Conservation (phyloP, 78 protist genomes). For the Anaeramoeba flamelloides region DNA sequence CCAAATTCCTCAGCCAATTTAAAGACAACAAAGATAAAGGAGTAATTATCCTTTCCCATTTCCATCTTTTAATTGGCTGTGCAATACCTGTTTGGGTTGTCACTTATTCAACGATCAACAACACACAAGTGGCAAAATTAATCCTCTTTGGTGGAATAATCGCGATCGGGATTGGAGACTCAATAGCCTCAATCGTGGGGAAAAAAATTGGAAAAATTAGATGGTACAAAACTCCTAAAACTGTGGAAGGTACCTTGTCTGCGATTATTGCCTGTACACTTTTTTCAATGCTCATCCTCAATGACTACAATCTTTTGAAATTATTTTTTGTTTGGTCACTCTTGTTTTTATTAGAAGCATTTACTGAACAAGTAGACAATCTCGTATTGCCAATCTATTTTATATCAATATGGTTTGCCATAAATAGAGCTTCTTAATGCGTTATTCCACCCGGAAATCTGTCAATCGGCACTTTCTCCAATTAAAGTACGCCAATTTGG, state of each 20-base stretch:
- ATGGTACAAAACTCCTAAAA: slow-evolving; percentile 36
- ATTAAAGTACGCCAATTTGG: no score
- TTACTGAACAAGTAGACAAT: slow-evolving; percentile 48
- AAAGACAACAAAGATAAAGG: slow-evolving; percentile 45
- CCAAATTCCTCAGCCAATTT: slow-evolving; percentile 16
- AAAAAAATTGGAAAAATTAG: slow-evolving; percentile 19
- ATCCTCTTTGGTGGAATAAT: not conserved
- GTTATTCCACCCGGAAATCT: no score
- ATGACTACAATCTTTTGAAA: not conserved
- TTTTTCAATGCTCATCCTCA: slow-evolving; percentile 4
- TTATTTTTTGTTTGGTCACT: slow-evolving; percentile 10
- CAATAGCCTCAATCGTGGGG: slow-evolving; percentile 41
- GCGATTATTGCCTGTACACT: no score
- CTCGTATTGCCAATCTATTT: slow-evolving; percentile 29
- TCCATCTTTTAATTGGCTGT: slow-evolving; percentile 49
- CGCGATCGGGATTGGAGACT: slow-evolving; percentile 29
- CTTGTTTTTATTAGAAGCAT: slow-evolving; percentile 31
- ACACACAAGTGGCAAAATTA: not conserved
- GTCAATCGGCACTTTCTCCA: no score
- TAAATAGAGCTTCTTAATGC: no score
- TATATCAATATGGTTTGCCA: not conserved
- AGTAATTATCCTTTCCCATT: slow-evolving; percentile 32
- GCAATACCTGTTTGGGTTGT: slow-evolving; percentile 32
- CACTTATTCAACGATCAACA: not conserved
- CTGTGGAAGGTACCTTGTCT: slow-evolving; percentile 41